Percentiles rank a stretch among this genome's conserved stretches.
These are phyloP conservation scores for Handroanthus guayacan DNA, from an alignment of 257 asterid genomes.

Conservation along the genomic window DNA sequence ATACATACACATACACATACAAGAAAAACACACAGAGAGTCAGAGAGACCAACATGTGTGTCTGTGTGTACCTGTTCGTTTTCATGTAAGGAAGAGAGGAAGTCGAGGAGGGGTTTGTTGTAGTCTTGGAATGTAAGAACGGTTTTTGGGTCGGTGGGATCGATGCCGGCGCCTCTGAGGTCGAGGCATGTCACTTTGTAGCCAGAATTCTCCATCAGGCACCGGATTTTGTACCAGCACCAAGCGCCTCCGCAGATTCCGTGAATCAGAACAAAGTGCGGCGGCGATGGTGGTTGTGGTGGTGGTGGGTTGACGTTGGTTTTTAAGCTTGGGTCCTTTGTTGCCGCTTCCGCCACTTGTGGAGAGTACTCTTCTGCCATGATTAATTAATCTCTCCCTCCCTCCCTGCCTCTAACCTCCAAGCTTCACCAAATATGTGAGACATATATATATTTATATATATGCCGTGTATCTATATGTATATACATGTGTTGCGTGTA, in stretches of 20 bases:
- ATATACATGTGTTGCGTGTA: neutral
- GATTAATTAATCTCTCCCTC: neutral
- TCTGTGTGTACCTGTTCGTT: slow-evolving; percentile 55
- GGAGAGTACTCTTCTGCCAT: slow-evolving; percentile 38
- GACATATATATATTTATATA: neutral
- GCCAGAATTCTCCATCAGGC: slow-evolving; percentile 71
- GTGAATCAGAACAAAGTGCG: slow-evolving; percentile 82
- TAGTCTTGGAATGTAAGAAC: slow-evolving; percentile 64
- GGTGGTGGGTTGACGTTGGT: neutral
- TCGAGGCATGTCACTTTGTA: slow-evolving; percentile 80
- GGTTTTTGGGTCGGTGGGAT: slow-evolving; percentile 71
- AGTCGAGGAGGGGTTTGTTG: slow-evolving; percentile 73
- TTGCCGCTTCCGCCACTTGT: neutral
- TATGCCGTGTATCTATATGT: neutral
- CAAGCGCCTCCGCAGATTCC: slow-evolving; percentile 80
- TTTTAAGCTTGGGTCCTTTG: slow-evolving; percentile 1
- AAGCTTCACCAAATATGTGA: neutral
- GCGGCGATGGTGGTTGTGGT: neutral
- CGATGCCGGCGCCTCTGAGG: slow-evolving; percentile 73
- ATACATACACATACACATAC: neutral
- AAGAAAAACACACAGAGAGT: neutral
- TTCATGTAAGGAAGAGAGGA: slow-evolving; percentile 54
- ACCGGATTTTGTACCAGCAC: slow-evolving; percentile 88
- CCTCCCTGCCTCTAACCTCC: neutral
- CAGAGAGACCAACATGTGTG: no score